Percentiles rank a stretch among this genome's conserved stretches.
phyloP scores from a whole-genome alignment of 2,329 filamentous ascomycete species.

The Fusarium nurragi region DNA sequence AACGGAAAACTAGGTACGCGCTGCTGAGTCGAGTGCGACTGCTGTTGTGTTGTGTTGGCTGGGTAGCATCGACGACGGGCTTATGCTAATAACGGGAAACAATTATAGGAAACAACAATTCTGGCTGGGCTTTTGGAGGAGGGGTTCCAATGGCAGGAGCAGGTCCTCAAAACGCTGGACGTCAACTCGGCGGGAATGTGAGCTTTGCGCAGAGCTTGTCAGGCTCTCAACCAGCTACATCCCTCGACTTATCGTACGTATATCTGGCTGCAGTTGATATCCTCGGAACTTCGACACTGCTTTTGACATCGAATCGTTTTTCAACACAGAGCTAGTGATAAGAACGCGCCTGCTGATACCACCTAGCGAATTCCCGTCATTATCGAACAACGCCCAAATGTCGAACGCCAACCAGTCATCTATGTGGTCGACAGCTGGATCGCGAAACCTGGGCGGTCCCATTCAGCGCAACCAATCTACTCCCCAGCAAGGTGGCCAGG shows the following conservation, averaged over 20 bases:
- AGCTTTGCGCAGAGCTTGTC: slow-evolving; percentile 74
- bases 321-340: neutral
- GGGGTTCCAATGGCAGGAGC: slow-evolving; percentile 66
- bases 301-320: neutral
- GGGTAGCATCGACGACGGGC: slow-evolving; percentile 8
- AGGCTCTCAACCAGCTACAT: slow-evolving; percentile 69
- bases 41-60: slow-evolving; percentile 8
- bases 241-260: slow-evolving; percentile 73
- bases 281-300: neutral
- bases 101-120: slow-evolving; percentile 58
- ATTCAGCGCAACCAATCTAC: slow-evolving; percentile 63
- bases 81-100: slow-evolving; percentile 37
- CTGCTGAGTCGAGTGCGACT: neutral
- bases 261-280: slow-evolving; percentile 8
- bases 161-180: slow-evolving; percentile 61
- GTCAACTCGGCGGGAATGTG: slow-evolving; percentile 67
- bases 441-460: slow-evolving; percentile 59
- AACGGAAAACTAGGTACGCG: slow-evolving; percentile 70
- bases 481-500: slow-evolving; percentile 63
- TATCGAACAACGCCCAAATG: slow-evolving; percentile 69
- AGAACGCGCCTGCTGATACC: slow-evolving; percentile 9
- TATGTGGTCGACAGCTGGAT: slow-evolving; percentile 64
- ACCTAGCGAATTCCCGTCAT: slow-evolving; percentile 73
- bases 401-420: slow-evolving; percentile 59
- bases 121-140: slow-evolving; percentile 71